Conservation (phyloP, 306 rosid species). For the Rosa multiflora region DNA sequence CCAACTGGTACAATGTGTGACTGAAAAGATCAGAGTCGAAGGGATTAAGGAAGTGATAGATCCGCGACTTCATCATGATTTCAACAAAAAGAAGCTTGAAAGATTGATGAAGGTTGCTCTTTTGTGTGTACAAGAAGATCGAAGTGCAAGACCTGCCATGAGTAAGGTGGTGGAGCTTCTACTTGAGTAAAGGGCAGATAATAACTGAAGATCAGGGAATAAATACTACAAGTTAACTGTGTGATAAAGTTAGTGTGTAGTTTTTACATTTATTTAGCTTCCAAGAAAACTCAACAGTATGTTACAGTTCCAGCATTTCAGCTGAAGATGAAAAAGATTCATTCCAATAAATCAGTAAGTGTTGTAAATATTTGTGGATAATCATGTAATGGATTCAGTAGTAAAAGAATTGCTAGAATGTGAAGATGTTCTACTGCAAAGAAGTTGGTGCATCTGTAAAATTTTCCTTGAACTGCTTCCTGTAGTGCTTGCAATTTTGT, state of each 20-base stretch:
- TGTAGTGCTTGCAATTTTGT: too few relatives aligned
- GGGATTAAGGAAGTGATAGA: slow-evolving; percentile 36
- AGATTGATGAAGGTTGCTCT: slow-evolving; percentile 32
- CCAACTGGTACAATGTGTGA: slow-evolving; percentile 36
- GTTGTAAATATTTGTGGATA: too few relatives aligned
- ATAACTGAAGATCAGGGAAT: neutral
- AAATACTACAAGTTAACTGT: neutral
- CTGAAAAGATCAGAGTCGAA: slow-evolving; percentile 19
- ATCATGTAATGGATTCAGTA: too few relatives aligned
- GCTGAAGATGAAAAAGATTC: neutral
- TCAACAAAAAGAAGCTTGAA: slow-evolving; percentile 17
- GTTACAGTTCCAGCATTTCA: neutral
- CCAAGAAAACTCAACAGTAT: neutral
- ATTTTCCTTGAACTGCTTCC: too few relatives aligned
- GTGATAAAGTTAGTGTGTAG: neutral
- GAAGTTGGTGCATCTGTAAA: too few relatives aligned
- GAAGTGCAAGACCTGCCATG: slow-evolving; percentile 43
- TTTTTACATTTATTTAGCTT: neutral
- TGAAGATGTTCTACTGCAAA: too few relatives aligned
- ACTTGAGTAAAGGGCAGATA: neutral
- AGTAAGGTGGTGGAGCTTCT: slow-evolving; percentile 41
- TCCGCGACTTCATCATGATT: slow-evolving; percentile 16
- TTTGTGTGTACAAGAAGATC: slow-evolving; percentile 36
- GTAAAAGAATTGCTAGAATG: too few relatives aligned
- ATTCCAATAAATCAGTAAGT: neutral